Conservation (phyloP, 2,329 filamentous ascomycete genomes). For the Beauveria sp. region DNA sequence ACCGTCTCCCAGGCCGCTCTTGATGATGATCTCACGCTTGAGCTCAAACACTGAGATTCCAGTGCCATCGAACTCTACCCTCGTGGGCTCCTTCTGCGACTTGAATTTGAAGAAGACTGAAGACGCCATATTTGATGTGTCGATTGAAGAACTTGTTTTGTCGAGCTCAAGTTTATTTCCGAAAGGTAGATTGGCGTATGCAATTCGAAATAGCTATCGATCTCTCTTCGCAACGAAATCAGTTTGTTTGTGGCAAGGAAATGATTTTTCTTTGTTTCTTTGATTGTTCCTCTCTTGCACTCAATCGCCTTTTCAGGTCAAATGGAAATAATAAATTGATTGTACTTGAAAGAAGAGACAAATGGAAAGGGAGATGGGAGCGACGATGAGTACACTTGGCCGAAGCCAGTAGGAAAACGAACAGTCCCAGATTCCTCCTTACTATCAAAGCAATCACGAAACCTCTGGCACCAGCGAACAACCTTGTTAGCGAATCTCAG, state of each 20-base stretch:
- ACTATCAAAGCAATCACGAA: slow-evolving; percentile 14
- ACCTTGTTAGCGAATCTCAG: slow-evolving; percentile 9
- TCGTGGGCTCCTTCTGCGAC: slow-evolving; percentile 89
- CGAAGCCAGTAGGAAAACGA: slow-evolving; percentile 27
- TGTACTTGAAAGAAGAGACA: slow-evolving; percentile 32
- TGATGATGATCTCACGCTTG: slow-evolving; percentile 95
- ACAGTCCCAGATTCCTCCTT: slow-evolving; percentile 26
- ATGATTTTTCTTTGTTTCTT: slow-evolving; percentile 23
- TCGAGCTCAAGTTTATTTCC: neutral
- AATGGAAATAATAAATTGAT: slow-evolving; percentile 45
- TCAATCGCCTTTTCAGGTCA: slow-evolving; percentile 31
- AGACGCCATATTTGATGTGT: slow-evolving; percentile 63
- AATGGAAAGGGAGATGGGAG: slow-evolving; percentile 27
- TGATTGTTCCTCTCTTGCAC: slow-evolving; percentile 25
- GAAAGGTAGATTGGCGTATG: neutral
- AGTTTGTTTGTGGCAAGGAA: slow-evolving; percentile 3
- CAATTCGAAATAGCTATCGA: neutral
- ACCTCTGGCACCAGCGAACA: slow-evolving; percentile 4
- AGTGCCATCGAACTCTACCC: slow-evolving; percentile 94
- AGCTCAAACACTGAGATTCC: slow-evolving; percentile 97
- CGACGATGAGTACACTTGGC: slow-evolving; percentile 33
- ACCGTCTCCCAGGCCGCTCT: slow-evolving; percentile 88
- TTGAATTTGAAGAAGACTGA: slow-evolving; percentile 99
- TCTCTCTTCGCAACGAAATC: slow-evolving; percentile 3
- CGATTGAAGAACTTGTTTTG: neutral